phyloP scores from a whole-genome alignment of 2,329 filamentous ascomycete genomes.

The Phialophora verrucosa region DNA sequence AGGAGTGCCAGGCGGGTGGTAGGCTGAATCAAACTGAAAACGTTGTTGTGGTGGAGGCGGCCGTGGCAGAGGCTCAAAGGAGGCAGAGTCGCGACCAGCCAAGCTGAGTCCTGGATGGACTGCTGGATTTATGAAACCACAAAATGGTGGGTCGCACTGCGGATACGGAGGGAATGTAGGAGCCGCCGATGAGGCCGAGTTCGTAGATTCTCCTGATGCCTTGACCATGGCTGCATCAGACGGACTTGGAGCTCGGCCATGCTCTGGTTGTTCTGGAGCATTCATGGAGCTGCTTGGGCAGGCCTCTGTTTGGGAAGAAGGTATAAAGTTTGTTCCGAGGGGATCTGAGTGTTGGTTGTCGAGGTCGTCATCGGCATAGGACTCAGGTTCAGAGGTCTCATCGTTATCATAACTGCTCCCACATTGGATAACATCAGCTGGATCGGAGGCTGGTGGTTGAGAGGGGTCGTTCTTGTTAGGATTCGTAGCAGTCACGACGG shows the following conservation, averaged over 20 bases:
- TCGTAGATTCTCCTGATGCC: slow-evolving; percentile 17
- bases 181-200: neutral
- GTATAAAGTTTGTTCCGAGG: neutral
- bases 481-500: neutral
- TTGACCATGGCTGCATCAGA: slow-evolving; percentile 50
- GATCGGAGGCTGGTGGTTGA: neutral
- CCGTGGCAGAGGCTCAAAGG: slow-evolving; percentile 23
- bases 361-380: slow-evolving; percentile 13
- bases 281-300: neutral
- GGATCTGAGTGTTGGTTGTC: slow-evolving; percentile 3
- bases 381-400: neutral
- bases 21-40: neutral
- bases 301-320: neutral
- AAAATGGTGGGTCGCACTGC: neutral
- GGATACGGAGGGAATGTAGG: neutral
- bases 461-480: neutral
- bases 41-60: neutral
- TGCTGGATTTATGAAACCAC: neutral
- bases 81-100: slow-evolving; percentile 30
- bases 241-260: slow-evolving; percentile 44
- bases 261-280: neutral
- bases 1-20: neutral
- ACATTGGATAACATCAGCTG: neutral
- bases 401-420: neutral
- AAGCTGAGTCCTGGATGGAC: slow-evolving; percentile 17